These are phyloP conservation scores for Moesziomyces antarcticus DNA, from an alignment of 1,284 basidiomycete species.

Conservation along the genomic window DNA sequence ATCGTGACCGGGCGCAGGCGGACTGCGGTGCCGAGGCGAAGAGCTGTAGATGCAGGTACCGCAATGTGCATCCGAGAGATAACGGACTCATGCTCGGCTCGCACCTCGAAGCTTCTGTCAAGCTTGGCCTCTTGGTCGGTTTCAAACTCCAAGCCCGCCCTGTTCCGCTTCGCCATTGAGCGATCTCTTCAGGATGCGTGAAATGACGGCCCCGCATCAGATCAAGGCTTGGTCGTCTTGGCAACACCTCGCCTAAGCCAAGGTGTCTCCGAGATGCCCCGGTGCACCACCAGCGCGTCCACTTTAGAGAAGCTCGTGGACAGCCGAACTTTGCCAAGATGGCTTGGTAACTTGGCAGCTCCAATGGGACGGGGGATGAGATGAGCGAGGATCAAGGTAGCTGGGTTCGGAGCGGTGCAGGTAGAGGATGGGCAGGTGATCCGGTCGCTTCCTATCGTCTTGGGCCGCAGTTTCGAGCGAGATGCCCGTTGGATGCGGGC, in stretches of 20 bases:
- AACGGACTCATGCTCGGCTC: neutral
- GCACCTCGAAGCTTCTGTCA: neutral
- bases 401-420: no score
- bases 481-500: neutral
- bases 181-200: neutral
- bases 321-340: neutral
- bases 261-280: neutral
- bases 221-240: neutral
- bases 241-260: neutral
- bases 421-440: neutral
- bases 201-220: neutral
- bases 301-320: no score
- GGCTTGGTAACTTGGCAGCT: neutral
- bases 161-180: neutral
- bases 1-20: neutral
- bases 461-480: neutral
- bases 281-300: neutral
- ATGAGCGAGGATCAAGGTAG: neutral
- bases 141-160: neutral
- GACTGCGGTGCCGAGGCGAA: neutral
- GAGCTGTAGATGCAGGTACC: neutral
- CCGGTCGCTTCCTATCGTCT: neutral
- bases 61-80: neutral
- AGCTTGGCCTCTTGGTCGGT: neutral
- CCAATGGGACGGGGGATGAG: neutral